Base-by-base conservation (phyloP, 73 alveolate species). In the Paramecium biaurelia region DNA sequence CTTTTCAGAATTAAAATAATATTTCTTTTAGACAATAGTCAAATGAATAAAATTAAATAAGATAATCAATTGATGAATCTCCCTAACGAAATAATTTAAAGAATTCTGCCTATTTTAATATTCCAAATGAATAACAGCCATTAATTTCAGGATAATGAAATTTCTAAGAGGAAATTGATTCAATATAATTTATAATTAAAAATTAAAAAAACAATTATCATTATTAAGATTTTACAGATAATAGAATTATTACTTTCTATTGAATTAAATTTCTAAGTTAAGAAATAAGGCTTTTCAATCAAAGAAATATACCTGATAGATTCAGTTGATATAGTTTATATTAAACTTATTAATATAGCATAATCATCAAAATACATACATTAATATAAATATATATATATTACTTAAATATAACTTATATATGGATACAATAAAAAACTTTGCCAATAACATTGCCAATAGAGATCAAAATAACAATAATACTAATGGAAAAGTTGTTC, bases 361-460 rank as follows among this genome's bases (percentile, higher is more conserved):
- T 2, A 32, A 32, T 5, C 6, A 32, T 5, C 37, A 32, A 32
- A 32, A n/a, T 2, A 32, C 37, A 2, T 32, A 32, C 37, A 32
- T 32, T 32, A 32, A 32, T 32, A 32, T 2, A 32, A 32, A 32
- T 32, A 2, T 32, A 32, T 5, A 32, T 32, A 32, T 32, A 79
- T 43, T 79, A 43, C 45, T 26, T 37, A 18, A 43, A 38, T 79
- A 30, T 38, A 53, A 53, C 68, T 18, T 53, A 53, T 18, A 2
- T 6, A 79, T 79, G 90, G 90, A 79, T 26, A 12, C 90, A 18
- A 8, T 79, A 45, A 79, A 47, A 53, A 79, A 43, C 28, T 42
- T 79, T 18, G 90, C 90, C 3, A 79, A 47, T 63, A 20, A 11
- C 15, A 9, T 41, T 26, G 47, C 76, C 2, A 34, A 23, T 10